Base-by-base conservation (phyloP, 768 basidiomycete species). In the Xerocomus spinulosus region DNA sequence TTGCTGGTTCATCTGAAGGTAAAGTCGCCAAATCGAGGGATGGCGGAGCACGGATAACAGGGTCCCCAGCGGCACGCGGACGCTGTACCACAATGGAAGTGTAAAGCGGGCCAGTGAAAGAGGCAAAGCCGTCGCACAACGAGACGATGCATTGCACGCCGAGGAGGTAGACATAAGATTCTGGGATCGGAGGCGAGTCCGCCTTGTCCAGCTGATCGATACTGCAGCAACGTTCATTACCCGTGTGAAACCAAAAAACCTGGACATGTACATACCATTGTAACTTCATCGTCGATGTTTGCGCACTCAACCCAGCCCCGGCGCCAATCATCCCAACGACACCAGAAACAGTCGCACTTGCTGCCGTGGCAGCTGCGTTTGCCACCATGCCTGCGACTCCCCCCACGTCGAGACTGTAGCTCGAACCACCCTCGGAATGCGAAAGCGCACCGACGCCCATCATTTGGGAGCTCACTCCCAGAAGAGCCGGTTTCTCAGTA, bases 141-240 rank as follows among this genome's bases (percentile, higher is more conserved):
- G 89, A 83, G 24, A 87, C 78, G 9, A 97, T 75, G 59, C 87
- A 93, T 58, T 97, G 93, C 0, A 96, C 78, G 1, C 83, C 90
- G 2, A 99, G 79, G 8, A 99, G 84, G 61, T 94, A 95, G 53
- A 95, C 79, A 63, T 99, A 97, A 4, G 87, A 77, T 49, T 99
- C 96, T 0, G 96, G 95, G 44, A 97, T 93, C 0, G 82, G 75
- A 0, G 96, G 96, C 0, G 93, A 82, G 56, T 99, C 96, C 0
- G 92, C 87, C 66, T 99, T 99, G 71, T 99, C 95, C 12, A 97
- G 80, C 66, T 98, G 96, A 63, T 99, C 95, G 56, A 99, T 97
- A 63, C 94, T 96, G 57, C 5, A 15, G 2, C 8, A 32, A 20
- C 9, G n/a, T 42, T 30, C 18, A 32, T n/a, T 26, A 29, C 48